Conservation (phyloP, 73 alveolate genomes). For the Stentor roeselii region DNA sequence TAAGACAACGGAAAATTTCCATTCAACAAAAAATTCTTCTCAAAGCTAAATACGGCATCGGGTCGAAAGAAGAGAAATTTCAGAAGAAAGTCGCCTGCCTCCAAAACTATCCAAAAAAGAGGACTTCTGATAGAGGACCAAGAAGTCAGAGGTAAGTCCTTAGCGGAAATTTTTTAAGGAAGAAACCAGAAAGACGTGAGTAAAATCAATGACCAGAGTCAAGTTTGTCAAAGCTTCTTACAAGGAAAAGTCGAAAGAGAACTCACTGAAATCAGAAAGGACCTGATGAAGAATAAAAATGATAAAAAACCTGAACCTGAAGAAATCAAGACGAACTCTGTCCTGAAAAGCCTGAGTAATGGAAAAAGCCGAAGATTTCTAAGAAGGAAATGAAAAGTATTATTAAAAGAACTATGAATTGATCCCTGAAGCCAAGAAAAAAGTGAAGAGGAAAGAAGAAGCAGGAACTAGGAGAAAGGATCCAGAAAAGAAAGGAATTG, state of each 20-base stretch:
- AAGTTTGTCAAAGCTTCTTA: constrained; percentile 11
- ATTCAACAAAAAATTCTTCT: neutral
- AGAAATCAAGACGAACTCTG: constrained; percentile 20
- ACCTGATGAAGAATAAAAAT: constrained; percentile 38
- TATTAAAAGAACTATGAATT: constrained; percentile 69
- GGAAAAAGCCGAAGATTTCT: constrained; percentile 50
- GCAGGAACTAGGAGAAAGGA: constrained; percentile 49
- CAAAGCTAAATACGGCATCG: neutral
- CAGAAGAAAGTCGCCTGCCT: neutral
- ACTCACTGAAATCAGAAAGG: constrained; percentile 45
- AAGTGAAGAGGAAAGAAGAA: constrained; percentile 60
- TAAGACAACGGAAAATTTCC: neutral
- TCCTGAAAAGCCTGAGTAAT: constrained; percentile 35
- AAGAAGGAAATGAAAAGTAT: constrained; percentile 70
- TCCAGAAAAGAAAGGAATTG: constrained; percentile 57
- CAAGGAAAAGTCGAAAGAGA: constrained; percentile 48
- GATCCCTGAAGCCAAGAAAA: constrained; percentile 73
- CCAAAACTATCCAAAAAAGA: neutral
- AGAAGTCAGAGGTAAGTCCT: constrained; percentile 4
- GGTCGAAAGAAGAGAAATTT: neutral
- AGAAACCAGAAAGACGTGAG: constrained; percentile 7
- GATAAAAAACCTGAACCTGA: neutral
- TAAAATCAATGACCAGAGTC: neutral
- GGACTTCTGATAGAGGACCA: neutral
- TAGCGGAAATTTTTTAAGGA: constrained; percentile 40